These are phyloP conservation scores for Volvox reticuliferus DNA, from an alignment of 139 green algal genomes.

Conservation along the genomic window DNA sequence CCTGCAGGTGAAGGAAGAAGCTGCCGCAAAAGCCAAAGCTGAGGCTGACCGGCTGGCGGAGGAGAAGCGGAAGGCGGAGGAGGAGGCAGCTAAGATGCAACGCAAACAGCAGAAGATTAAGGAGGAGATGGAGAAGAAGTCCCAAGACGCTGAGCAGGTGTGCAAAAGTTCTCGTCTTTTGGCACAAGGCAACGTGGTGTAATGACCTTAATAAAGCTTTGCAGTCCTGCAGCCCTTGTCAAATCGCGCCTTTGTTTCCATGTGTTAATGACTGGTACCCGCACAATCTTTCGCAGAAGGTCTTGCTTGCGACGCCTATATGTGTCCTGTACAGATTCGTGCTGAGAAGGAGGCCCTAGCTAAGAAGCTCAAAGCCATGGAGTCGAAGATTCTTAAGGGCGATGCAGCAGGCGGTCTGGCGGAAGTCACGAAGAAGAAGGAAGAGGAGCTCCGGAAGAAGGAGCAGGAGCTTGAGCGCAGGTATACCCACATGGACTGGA, in stretches of 20 bases:
- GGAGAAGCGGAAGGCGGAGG: slow-evolving; percentile 55
- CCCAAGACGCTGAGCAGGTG: slow-evolving; percentile 65
- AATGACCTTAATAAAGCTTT: no score
- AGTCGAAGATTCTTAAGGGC: slow-evolving; percentile 82
- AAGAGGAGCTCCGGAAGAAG: slow-evolving; percentile 71
- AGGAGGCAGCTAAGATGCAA: slow-evolving; percentile 65
- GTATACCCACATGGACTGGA: neutral
- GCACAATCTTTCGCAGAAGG: no score
- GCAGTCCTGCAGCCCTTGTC: no score
- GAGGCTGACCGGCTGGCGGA: slow-evolving; percentile 58
- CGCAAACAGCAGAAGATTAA: slow-evolving; percentile 72
- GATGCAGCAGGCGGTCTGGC: slow-evolving; percentile 71
- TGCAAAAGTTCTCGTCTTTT: neutral
- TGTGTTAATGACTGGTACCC: no score
- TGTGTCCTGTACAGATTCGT: slow-evolving; percentile 29
- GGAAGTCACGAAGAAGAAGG: slow-evolving; percentile 69
- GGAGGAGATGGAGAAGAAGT: slow-evolving; percentile 64
- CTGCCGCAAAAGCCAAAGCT: slow-evolving; percentile 42
- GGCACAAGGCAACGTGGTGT: no score
- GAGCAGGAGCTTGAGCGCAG: slow-evolving; percentile 65
- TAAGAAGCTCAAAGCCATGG: slow-evolving; percentile 76
- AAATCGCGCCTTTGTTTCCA: no score
- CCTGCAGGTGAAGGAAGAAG: slow-evolving; percentile 48
- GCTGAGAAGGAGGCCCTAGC: slow-evolving; percentile 67
- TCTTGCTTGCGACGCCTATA: no score